These are phyloP conservation scores for Xylaria sp. DNA, from an alignment of 2,329 filamentous ascomycete species.

Conservation along the genomic window DNA sequence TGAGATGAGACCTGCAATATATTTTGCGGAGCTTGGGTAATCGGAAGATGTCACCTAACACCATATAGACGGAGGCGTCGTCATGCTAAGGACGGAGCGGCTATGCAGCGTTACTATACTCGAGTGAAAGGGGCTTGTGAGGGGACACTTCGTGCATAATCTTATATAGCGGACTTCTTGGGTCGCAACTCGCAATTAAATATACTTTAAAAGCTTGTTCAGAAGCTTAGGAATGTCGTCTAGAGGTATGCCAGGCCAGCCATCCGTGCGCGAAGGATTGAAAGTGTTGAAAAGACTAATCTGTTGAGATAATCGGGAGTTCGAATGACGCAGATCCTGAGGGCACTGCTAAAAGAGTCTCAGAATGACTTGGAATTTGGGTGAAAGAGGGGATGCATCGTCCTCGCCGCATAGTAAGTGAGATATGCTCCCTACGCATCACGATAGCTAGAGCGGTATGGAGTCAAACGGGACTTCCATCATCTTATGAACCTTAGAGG, in stretches of 20 bases:
- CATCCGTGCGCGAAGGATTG: not conserved
- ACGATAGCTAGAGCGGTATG: too few relatives aligned
- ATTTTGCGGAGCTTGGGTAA: slow-evolving; percentile 36
- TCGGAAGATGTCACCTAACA: slow-evolving; percentile 24
- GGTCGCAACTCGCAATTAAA: not conserved
- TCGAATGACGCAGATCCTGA: not conserved
- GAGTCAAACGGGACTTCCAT: too few relatives aligned
- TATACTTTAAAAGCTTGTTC: not conserved
- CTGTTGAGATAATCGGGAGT: too few relatives aligned
- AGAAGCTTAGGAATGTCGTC: too few relatives aligned
- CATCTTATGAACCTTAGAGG: not conserved
- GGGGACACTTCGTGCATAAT: not conserved
- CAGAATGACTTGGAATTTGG: slow-evolving; percentile 17
- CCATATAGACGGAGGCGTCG: not conserved
- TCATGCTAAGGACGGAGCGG: slow-evolving; percentile 1
- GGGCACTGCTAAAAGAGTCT: not conserved
- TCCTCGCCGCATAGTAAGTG: slow-evolving; percentile 19
- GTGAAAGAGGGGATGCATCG: not conserved
- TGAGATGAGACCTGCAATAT: slow-evolving; percentile 17
- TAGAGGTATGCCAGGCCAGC: too few relatives aligned
- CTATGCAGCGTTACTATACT: not conserved
- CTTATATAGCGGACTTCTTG: slow-evolving; percentile 1
- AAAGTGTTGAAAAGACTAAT: not conserved
- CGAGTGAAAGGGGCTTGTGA: too few relatives aligned
- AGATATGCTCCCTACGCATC: too few relatives aligned